phyloP scores from a whole-genome alignment of 2,329 filamentous ascomycete species.

The Beauveria sp. region DNA sequence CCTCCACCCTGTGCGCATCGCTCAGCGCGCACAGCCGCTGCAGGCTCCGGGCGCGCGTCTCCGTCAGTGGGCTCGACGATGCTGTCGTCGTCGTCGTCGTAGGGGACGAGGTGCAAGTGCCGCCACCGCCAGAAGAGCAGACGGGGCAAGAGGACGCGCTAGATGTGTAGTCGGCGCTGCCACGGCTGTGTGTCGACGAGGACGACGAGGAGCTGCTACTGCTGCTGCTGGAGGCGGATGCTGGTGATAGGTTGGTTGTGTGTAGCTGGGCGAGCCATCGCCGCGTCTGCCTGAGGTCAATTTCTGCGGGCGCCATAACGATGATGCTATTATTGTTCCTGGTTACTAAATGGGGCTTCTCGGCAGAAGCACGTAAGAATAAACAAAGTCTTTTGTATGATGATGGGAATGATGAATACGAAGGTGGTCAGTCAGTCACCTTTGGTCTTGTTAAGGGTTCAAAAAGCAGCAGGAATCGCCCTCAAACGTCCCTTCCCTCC shows the following conservation, averaged over 20 bases:
- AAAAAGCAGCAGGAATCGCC: too few relatives aligned
- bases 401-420: too few relatives aligned
- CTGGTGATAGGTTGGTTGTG: background rate
- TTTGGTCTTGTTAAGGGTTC: too few relatives aligned
- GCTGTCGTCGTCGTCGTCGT: background rate
- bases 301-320: background rate
- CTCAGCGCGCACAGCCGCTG: conserved; percentile 7
- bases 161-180: background rate
- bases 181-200: background rate
- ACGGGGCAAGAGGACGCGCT: background rate
- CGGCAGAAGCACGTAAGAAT: background rate
- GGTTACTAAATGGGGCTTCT: too few relatives aligned
- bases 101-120: background rate
- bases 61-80: background rate
- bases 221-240: background rate
- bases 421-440: too few relatives aligned
- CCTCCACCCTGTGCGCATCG: background rate
- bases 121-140: background rate
- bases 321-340: background rate
- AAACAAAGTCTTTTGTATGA: background rate
- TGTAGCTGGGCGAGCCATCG: conserved; percentile 7
- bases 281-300: conserved; percentile 1
- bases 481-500: too few relatives aligned
- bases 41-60: background rate
- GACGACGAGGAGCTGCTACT: background rate